Base-by-base conservation (phyloP, 352 stramenopile genomes). In the Albugo candida region DNA sequence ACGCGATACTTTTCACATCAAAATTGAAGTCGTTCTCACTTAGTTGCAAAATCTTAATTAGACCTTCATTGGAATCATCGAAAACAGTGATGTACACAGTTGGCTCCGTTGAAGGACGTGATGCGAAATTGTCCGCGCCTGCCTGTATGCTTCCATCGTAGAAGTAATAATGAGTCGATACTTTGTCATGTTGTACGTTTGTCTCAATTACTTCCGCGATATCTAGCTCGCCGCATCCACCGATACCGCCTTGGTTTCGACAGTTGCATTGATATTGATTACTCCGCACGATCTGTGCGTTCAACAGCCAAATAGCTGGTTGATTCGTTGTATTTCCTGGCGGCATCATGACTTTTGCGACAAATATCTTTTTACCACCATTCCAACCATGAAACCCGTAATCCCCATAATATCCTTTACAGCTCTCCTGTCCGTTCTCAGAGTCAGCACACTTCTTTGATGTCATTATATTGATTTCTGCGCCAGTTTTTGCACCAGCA, bases 381-480 rank as follows among this genome's bases (percentile, higher is more conserved):
- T 58, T 53, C 72, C 72, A 82, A 36, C 72, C 72, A 41, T 76
- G 52, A 56, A 80, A 73, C 50, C 61, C 63, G 51, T 70, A 73
- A 5, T 56, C 43, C 43, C 18, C 27, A 2, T 50, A 53, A 35
- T 49, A 41, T 47, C 38, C 38, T 43, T 8, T 43, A 24, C 38
- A 43, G 38, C 20, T 24, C 3, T 31, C 24, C 8, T 31, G 3
- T 31, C 24, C 24, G 8, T 31, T 31, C 24, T 31, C 24, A 10
- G 24, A 10, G 20, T 24, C 38, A 43, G 3, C 38, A 43, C 38
- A 43, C 3, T 8, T 3, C 38, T 43, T 70, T 31, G 41, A 49
- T 4, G 61, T 67, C 70, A 85, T 77, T 57, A 85, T 82, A 64
- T 85, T 83, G 0, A 85, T 66, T 27, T 83, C 73, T 2, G 65